Conservation (phyloP, 1,139 yeast genomes). For the Pichia sp. region DNA sequence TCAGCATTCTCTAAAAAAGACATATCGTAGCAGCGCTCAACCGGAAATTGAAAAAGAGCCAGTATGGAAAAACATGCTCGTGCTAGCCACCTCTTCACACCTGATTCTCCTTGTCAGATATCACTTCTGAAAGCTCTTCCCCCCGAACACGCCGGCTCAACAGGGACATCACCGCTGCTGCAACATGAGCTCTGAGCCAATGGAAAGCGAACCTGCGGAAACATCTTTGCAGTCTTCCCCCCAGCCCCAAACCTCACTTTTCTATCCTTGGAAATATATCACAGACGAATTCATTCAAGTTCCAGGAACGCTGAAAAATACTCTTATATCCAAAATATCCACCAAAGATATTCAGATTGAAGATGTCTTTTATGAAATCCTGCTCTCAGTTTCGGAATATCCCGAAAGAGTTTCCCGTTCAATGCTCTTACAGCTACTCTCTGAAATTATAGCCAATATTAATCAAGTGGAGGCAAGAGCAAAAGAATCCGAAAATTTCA, state of each 20-base stretch:
- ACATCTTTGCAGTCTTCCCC: no score
- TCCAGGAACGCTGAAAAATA: constrained; percentile 13
- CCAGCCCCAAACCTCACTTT: background rate
- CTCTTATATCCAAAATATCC: constrained; percentile 14
- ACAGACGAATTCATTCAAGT: constrained; percentile 20
- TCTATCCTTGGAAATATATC: constrained; percentile 24
- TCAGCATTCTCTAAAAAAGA: no score
- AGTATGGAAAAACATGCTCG: no score
- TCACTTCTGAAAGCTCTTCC: background rate
- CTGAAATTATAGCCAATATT: constrained; percentile 2
- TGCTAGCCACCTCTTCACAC: no score
- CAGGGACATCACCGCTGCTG: background rate
- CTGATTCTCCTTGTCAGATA: background rate
- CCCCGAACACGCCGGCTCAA: background rate
- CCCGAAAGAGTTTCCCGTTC: constrained; percentile 19
- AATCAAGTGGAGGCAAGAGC: constrained; percentile 16
- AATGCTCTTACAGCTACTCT: constrained; percentile 5
- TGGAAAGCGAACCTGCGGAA: no score
- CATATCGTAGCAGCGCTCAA: no score
- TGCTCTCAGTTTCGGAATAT: constrained; percentile 22
- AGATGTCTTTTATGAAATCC: constrained; percentile 31
- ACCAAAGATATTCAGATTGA: constrained; percentile 12
- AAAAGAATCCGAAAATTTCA: constrained; percentile 32
- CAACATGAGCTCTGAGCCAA: background rate
- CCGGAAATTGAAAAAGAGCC: no score